These are phyloP conservation scores for Schizopora paradoxa DNA, from an alignment of 1,284 basidiomycete genomes.

Conservation along the genomic window DNA sequence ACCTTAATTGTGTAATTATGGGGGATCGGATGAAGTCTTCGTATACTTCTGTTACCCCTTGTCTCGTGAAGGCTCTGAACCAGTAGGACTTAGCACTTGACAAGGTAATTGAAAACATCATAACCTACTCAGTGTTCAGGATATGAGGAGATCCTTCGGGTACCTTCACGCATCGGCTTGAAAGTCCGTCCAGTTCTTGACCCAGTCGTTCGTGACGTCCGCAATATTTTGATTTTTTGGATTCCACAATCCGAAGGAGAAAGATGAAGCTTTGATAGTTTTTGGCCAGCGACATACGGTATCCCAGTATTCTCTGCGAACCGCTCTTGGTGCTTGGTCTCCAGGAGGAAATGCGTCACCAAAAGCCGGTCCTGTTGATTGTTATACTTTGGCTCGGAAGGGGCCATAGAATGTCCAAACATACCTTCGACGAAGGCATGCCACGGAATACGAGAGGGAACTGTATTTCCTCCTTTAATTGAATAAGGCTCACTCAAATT, in stretches of 20 bases:
- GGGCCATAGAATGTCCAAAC: neutral
- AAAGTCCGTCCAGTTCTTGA: conserved; percentile 7
- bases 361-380: conserved; percentile 14
- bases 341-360: conserved; percentile 12
- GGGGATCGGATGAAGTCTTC: conserved; percentile 32
- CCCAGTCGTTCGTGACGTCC: conserved; percentile 14
- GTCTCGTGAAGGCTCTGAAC: conserved; percentile 11
- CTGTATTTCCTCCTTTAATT: neutral
- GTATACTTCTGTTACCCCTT: conserved; percentile 27
- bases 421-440: neutral
- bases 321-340: conserved; percentile 12
- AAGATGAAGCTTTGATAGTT: conserved; percentile 10
- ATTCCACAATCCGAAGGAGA: neutral
- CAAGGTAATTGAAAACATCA: neutral
- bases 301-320: conserved; percentile 10
- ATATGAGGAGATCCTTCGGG: conserved; percentile 5
- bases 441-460: conserved; percentile 1
- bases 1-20: conserved; percentile 33
- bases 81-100: conserved; percentile 1
- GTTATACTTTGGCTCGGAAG: neutral
- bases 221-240: too few species aligned
- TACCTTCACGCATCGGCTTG: conserved; percentile 15
- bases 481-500: conserved; percentile 4
- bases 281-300: conserved; percentile 16
- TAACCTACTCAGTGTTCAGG: conserved; percentile 12